phyloP scores from a whole-genome alignment of 2,329 filamentous ascomycete species.

The Xylaria polymorpha region DNA sequence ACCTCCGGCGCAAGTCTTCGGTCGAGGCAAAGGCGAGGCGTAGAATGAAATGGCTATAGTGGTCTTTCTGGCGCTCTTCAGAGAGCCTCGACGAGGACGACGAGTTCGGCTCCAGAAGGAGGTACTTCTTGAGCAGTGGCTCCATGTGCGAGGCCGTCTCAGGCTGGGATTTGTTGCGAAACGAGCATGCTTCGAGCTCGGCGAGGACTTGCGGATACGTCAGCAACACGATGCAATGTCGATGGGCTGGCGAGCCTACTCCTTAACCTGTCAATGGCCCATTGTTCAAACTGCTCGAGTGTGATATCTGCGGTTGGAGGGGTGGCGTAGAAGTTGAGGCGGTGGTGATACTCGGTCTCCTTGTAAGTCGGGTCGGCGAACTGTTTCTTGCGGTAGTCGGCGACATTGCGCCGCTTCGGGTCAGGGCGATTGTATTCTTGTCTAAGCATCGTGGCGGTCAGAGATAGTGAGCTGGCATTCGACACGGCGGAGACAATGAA shows the following conservation, averaged over 20 bases:
- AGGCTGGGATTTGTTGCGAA: constrained; percentile 86
- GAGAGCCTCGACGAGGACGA: constrained; percentile 62
- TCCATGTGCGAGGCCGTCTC: constrained; percentile 89
- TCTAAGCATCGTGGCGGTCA: constrained; percentile 45
- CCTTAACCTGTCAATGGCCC: constrained; percentile 92
- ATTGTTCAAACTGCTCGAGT: constrained; percentile 97
- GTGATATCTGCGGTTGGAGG: constrained; percentile 95
- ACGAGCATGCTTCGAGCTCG: constrained; percentile 92
- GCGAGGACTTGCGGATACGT: constrained; percentile 71
- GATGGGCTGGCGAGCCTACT: constrained; percentile 59
- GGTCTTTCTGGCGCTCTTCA: constrained; percentile 88
- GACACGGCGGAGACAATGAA: not conserved
- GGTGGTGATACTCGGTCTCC: constrained; percentile 81
- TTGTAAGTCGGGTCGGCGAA: constrained; percentile 83
- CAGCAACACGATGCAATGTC: constrained; percentile 29
- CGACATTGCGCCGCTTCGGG: constrained; percentile 78
- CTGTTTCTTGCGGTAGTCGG: constrained; percentile 87
- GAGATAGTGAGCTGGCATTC: not conserved
- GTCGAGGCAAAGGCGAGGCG: constrained; percentile 92
- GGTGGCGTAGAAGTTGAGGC: constrained; percentile 90
- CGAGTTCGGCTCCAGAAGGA: constrained; percentile 48
- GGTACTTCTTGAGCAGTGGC: constrained; percentile 80
- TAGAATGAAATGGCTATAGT: constrained; percentile 98
- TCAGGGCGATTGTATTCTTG: constrained; percentile 62
- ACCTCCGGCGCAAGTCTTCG: constrained; percentile 88